A percentile compares a stretch with the other conserved stretches of the same genome.
Evolutionary conservation across 2,329 filamentous ascomycete species (phyloP).

Genomic region (Sordariomycetes sp.): DNA sequence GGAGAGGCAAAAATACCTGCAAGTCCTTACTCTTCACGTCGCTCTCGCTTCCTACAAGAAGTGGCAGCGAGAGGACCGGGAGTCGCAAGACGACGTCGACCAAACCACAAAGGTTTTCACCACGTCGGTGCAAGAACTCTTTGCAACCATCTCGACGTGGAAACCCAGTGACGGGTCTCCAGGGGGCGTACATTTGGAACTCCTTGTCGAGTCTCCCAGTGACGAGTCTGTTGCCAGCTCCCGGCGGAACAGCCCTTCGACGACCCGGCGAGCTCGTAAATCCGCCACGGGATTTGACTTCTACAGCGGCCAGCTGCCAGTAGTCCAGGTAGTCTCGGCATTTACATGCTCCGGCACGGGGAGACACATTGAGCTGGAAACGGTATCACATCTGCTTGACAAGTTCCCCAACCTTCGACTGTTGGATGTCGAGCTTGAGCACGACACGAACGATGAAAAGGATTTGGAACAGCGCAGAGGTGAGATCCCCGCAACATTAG

Average conservation of each 20-base stretch:
- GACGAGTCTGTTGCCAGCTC: slow-evolving; percentile 1
- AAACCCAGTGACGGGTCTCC: neutral
- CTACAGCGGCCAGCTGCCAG: neutral
- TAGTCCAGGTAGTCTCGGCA: neutral
- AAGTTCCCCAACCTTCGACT: slow-evolving; percentile 2
- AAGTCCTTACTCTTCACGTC: slow-evolving; percentile 2
- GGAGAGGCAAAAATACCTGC: neutral
- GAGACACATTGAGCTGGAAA: slow-evolving; percentile 4
- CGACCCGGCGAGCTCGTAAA: slow-evolving; percentile 2
- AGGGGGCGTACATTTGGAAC: slow-evolving; percentile 3
- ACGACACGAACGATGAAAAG: slow-evolving; percentile 2
- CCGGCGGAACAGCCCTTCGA: neutral
- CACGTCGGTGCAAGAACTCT: slow-evolving; percentile 1
- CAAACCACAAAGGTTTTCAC: neutral
- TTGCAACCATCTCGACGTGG: slow-evolving; percentile 1
- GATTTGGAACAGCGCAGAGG: slow-evolving; percentile 3
- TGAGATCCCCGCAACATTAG: neutral
- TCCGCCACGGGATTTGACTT: slow-evolving; percentile 1
- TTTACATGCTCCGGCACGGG: slow-evolving; percentile 3
- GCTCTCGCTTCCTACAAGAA: slow-evolving; percentile 1
- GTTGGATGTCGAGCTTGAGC: slow-evolving; percentile 5
- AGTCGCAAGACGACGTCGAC: neutral
- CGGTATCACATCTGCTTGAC: slow-evolving; percentile 1
- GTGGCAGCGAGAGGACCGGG: neutral
- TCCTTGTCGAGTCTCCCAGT: slow-evolving; percentile 4